Percentiles rank a stretch among this genome's conserved stretches.
phyloP scores from a whole-genome alignment of 306 rosid species.

The Sphenostylis stenocarpa region DNA sequence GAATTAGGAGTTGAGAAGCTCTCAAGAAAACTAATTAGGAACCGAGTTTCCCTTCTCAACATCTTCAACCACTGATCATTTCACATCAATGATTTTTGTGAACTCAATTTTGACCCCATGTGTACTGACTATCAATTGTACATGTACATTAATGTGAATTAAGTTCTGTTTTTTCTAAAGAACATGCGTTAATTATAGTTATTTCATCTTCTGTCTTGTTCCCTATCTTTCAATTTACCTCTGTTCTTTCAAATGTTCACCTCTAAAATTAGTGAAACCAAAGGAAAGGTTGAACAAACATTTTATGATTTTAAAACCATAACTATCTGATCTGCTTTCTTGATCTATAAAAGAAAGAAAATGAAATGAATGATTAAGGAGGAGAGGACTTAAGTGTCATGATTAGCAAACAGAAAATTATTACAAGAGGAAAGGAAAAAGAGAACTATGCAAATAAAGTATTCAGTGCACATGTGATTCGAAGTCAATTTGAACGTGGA shows the following conservation, averaged over 20 bases:
- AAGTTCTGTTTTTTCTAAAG: background rate
- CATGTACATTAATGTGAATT: constrained; percentile 26
- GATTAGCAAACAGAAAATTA: background rate
- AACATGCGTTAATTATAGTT: background rate
- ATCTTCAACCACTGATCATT: constrained; percentile 25
- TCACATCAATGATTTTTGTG: background rate
- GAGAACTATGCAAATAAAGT: background rate
- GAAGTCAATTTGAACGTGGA: background rate
- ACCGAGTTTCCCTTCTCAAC: constrained; percentile 31
- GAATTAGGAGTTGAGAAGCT: constrained; percentile 19
- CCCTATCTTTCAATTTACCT: background rate
- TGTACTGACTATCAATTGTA: constrained; percentile 10
- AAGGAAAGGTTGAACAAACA: background rate
- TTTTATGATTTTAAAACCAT: background rate
- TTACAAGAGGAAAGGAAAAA: background rate
- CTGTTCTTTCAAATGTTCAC: background rate
- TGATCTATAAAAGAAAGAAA: background rate
- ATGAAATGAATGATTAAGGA: background rate
- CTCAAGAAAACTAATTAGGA: constrained; percentile 21
- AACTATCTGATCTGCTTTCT: background rate
- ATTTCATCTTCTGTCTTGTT: background rate
- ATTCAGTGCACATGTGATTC: background rate
- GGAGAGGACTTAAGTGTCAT: background rate
- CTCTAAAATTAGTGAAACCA: background rate
- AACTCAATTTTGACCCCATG: constrained; percentile 10